Base-by-base conservation (phyloP, 495 filamentous ascomycete genomes). In the Friedmanniomyces endolithicus region DNA sequence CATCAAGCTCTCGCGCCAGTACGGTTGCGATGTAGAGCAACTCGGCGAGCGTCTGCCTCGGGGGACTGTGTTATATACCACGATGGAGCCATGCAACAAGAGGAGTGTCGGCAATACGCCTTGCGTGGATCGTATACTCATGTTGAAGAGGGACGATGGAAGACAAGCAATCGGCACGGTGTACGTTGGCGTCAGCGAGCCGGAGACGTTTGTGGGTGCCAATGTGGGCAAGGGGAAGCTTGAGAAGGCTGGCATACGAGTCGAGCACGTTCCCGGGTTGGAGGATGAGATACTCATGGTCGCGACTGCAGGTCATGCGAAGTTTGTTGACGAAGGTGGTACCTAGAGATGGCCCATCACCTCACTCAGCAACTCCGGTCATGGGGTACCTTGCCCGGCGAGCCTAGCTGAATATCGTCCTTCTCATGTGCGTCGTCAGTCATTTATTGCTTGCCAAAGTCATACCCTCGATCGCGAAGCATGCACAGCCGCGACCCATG, bases 31-130 rank as follows among this genome's bases (percentile, higher is more conserved):
- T 0, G 82, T 85, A 48, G 79, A 79, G 20, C 59, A 71, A 12
- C 71, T 89, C 12, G 68, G 62, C 16, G 66, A 75, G 12, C 74
- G 77, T 0, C 72, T 92, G 0, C 79, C 81, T 0, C 53, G 65
- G 16, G 64, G 67, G 22, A 72, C 84, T 2, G 75, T 81, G 11
- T 72, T 98, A 29, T 97, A 96, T 66, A 95, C 94, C 0, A 95
- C 89, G 0, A 85, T 98, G 73, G 92, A 97, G 70, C 92, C 92
- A 0, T 98, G 92, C 68, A 85, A 78, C 39, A 77, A 84, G 58
- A 73, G 92, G 46, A 67, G 92, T 27, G 88, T 82, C 41, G 90
- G 89, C 2, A 92, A 96, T 66, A 59, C 75, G 34, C 80, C 88
- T 0, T 98, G 92, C 63, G 85, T 86, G 11, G 80, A 94, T 58